Percentiles rank a stretch among this genome's conserved stretches.
Evolutionary conservation across 75 land plant genomes (phyloP).

Genomic region (Cupressus sempervirens): DNA sequence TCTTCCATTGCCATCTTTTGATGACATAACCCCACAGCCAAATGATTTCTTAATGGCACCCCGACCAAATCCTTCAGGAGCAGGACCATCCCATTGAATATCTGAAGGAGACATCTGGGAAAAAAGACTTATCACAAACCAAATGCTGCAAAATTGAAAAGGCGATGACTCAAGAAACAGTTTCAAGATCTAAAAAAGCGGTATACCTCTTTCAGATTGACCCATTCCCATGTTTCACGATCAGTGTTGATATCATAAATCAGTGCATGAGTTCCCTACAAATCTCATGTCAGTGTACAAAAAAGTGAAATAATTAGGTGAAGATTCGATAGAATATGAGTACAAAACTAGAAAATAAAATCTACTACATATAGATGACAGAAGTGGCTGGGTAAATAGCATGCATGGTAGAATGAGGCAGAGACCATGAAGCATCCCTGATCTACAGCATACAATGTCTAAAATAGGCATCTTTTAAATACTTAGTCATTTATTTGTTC

Average conservation of each 20-base stretch:
- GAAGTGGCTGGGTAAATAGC: not conserved
- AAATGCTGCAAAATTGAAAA: not conserved
- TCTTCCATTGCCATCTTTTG: constrained; percentile 37
- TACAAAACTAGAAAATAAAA: not conserved
- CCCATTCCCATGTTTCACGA: constrained; percentile 88
- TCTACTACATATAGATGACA: not conserved
- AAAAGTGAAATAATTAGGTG: not conserved
- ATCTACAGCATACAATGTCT: not conserved
- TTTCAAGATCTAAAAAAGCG: not conserved
- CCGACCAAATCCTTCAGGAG: constrained; percentile 25
- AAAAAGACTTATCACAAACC: not conserved
- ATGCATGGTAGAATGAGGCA: not conserved
- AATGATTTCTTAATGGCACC: constrained; percentile 26
- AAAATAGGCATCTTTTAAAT: not conserved
- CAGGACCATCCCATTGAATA: constrained; percentile 49
- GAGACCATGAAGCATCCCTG: not conserved
- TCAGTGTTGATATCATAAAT: constrained; percentile 69
- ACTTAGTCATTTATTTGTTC: too few species aligned
- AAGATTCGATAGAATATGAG: not conserved
- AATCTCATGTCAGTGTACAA: not conserved
- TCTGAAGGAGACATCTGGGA: constrained; percentile 56
- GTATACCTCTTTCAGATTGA: constrained; percentile 74
- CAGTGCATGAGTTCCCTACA: constrained; percentile 65
- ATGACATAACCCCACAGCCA: constrained; percentile 17
- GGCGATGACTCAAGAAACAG: not conserved